Evolutionary conservation across 1,139 yeast genomes (phyloP), one percentile per base, ranked within the genome.

Genomic region (Pneumocystis carinii): DNA sequence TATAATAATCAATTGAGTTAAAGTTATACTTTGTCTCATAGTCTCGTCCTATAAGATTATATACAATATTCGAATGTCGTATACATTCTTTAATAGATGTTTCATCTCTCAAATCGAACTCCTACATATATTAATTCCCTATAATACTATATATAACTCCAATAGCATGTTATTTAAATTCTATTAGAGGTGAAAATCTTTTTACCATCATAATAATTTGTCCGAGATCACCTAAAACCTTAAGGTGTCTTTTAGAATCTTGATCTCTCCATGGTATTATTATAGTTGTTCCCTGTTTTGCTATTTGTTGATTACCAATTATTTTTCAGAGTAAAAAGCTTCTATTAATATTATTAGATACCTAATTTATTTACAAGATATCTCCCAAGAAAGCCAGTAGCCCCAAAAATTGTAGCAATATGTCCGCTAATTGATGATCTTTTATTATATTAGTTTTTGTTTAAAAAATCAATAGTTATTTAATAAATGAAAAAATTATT

Each of bases 371-470:
- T 78, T 17, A 83, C 80, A 67, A 88, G 75, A 69, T 86, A 82
- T 64, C 90, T 82, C 55, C 96, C 96, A 66, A 88, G 77, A 74
- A 85, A 84, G 1, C 96, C 95, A 62, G 83, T 76, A 42, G 87
- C 90, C 14, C 96, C 96, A 71, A 88, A 88, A 2, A 88, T 92
- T 6, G 96, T 87, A 37, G 92, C 95, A 6, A 92, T 87, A 76
- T 84, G 87, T 1, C 96, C 96, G n/a, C 92, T 85, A 77, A 95
- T 81, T 53, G 95, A 87, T 10, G 95, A 86, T 67, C 89, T 81
- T 53, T 14, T 19, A 29, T 32, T 10, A 56, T 12, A 42, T 32
- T 56, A 35, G 55, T 57, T 24, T 12, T 37, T 36, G 15, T 37
- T 35, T 12, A 48, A 35, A 19, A 61, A 17, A 36, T 48, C 19